phyloP scores from a whole-genome alignment of 805 yeast genomes.

The Clavispora carvajalis region DNA sequence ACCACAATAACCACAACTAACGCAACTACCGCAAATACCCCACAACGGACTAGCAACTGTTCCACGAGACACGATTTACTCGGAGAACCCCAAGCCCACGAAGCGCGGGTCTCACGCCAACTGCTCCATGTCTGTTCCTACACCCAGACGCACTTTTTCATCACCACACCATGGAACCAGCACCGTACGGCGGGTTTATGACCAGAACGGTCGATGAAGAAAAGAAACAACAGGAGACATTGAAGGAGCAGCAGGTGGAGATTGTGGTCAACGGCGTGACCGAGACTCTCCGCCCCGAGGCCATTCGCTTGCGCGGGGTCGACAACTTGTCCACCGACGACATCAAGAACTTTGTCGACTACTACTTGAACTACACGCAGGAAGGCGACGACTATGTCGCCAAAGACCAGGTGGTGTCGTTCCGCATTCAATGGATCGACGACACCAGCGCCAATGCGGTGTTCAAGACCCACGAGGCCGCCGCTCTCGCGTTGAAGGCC shows the following conservation, averaged over 20 bases:
- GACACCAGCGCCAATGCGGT: slow-evolving; percentile 55
- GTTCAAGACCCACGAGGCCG: slow-evolving; percentile 41
- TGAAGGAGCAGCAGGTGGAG: slow-evolving; percentile 29
- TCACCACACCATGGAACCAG: slow-evolving; percentile 15
- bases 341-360: slow-evolving; percentile 50
- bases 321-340: slow-evolving; percentile 58
- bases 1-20: too few species aligned
- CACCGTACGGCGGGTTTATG: slow-evolving; percentile 40
- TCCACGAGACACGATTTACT: too few species aligned
- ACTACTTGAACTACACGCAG: slow-evolving; percentile 31
- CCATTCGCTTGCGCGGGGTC: slow-evolving; percentile 54
- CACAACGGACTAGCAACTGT: too few species aligned
- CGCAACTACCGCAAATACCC: too few species aligned
- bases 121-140: neutral
- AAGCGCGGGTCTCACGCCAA: too few species aligned
- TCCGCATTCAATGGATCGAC: slow-evolving; percentile 60
- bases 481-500: slow-evolving; percentile 31
- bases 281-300: slow-evolving; percentile 39
- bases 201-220: slow-evolving; percentile 37
- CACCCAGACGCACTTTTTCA: slow-evolving; percentile 1
- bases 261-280: slow-evolving; percentile 26
- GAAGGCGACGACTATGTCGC: slow-evolving; percentile 16
- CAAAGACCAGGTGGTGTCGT: slow-evolving; percentile 28
- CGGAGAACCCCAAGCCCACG: too few species aligned
- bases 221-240: slow-evolving; percentile 24